Evolutionary conservation across 176 grass and related monocot genomes (phyloP), one percentile per base, ranked within the genome.

Genomic region (Thalia dealbata): DNA sequence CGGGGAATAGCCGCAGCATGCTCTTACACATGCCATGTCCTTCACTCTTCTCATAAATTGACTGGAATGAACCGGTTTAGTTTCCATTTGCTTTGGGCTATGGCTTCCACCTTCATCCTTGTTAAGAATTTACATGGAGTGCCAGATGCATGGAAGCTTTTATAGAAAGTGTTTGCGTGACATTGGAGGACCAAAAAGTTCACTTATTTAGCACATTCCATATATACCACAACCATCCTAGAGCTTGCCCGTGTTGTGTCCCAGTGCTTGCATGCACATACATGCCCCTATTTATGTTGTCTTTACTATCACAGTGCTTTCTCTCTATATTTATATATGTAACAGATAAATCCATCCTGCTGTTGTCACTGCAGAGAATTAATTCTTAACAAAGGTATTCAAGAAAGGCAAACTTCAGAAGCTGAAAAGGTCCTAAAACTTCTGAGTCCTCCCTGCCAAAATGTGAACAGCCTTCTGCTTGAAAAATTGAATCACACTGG

Each of bases 371-470:
- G 16, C 78, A 88, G 86, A 0, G 45, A 83, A 73, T 83, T 86
- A 29, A 69, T 86, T 65, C 72, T 72, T 54, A 61, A 84, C 0
- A 72, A 81, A 26, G 58, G 71, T 14, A 60, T 76, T 12, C 86
- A 83, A 61, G 80, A 77, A 76, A 61, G 66, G 63, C 89, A n/a
- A 92, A 70, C 75, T 81, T 76, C 73, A 75, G 72, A 78, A 55
- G 75, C 81, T 62, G 72, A 50, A 16, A 52, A 76, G 21, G 55
- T 88, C 59, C 81, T 88, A 62, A 55, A 27, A 76, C 61, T 86
- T 76, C 89, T 92, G 3, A 73, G 75, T 24, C 68, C 81, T 48
- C 83, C 89, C 12, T 81, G 81, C 15, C 64, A 86, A 74, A 64
- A 55, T 64, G 60, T 0, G 10, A 70, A 64, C 42, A 66, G 52